Evolutionary conservation across 2,329 filamentous ascomycete genomes (phyloP).

Genomic region (Aplosporella prunicola): DNA sequence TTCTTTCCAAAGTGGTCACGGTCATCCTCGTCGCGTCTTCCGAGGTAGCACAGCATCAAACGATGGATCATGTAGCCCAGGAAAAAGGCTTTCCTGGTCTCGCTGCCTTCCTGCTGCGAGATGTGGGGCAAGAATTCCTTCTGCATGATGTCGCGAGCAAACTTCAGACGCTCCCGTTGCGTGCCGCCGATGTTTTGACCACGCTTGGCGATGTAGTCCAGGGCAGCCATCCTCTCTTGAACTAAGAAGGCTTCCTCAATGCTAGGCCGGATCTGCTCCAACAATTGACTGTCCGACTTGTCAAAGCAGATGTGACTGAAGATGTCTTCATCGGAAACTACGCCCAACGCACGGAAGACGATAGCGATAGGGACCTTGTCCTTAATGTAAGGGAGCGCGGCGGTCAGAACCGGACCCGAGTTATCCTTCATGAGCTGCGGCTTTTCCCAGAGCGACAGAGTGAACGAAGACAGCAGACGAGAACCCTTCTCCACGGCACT

Average conservation of each 20-base stretch:
- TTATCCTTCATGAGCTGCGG: constrained; percentile 69
- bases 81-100: constrained; percentile 96
- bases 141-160: constrained; percentile 88
- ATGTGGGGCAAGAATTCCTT: constrained; percentile 97
- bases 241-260: constrained; percentile 96
- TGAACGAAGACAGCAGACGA: constrained; percentile 83
- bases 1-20: constrained; percentile 99
- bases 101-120: constrained; percentile 86
- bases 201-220: constrained; percentile 93
- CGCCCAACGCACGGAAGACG: constrained; percentile 88
- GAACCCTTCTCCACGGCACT: constrained; percentile 96
- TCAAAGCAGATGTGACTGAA: constrained; percentile 97
- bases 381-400: constrained; percentile 88
- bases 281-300: constrained; percentile 87
- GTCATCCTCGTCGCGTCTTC: constrained; percentile 87
- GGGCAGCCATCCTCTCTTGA: constrained; percentile 85
- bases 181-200: constrained; percentile 56
- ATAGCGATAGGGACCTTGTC: constrained; percentile 87
- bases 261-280: constrained; percentile 94
- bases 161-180: constrained; percentile 81
- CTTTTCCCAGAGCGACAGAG: constrained; percentile 82
- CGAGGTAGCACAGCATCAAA: constrained; percentile 84
- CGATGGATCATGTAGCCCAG: constrained; percentile 98
- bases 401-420: constrained; percentile 80
- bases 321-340: constrained; percentile 96